Conservation (phyloP, 2,329 filamentous ascomycete species). For the Monosporascus ibericus region DNA sequence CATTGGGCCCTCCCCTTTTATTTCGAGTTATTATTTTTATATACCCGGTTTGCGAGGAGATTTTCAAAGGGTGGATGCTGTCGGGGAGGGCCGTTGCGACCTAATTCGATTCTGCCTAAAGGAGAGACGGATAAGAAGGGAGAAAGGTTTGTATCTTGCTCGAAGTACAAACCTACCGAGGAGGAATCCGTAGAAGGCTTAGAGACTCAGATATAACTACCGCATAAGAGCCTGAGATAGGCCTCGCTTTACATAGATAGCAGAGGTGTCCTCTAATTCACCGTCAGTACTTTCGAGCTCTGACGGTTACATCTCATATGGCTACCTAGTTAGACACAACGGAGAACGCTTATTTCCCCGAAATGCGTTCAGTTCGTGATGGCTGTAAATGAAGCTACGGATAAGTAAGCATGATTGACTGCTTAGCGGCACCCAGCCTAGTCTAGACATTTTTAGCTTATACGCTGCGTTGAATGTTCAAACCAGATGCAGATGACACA, state of each 20-base stretch:
- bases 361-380: neutral
- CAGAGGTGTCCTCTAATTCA: neutral
- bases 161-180: conserved; percentile 15
- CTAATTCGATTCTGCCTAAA: conserved; percentile 19
- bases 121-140: conserved; percentile 5
- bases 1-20: conserved; percentile 26
- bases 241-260: neutral
- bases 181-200: conserved; percentile 5
- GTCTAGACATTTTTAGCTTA: too few species aligned
- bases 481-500: too few species aligned
- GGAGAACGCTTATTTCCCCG: neutral
- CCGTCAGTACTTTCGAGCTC: neutral
- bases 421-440: too few species aligned
- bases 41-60: conserved; percentile 32
- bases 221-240: neutral
- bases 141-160: conserved; percentile 11
- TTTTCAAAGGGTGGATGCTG: conserved; percentile 23
- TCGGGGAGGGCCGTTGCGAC: conserved; percentile 24
- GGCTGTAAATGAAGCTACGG: too few species aligned
- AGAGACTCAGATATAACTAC: conserved; percentile 2
- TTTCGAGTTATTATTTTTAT: conserved; percentile 32
- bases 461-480: too few species aligned
- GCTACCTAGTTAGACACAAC: neutral
- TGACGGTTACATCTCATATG: neutral
- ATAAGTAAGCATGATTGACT: too few species aligned